Base-by-base conservation (phyloP, 805 yeast species). In the Saccharomycodes ludwigii region DNA sequence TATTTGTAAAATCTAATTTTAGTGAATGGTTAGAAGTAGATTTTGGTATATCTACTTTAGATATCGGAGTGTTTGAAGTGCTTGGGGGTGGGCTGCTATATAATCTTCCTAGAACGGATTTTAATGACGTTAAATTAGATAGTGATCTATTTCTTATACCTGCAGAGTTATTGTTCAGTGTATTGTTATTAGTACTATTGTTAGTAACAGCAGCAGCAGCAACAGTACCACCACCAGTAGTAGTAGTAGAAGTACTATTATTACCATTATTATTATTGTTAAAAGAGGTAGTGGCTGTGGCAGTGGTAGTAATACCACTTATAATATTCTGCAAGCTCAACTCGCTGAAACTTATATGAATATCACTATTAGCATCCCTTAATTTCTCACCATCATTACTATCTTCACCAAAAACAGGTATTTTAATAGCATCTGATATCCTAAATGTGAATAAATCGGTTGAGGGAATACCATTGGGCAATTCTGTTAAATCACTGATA, bases 91-190 rank as follows among this genome's bases (percentile, higher is more conserved):
- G 50, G 13, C 56, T 54, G 6, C 54, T 44, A 22, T 52, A 50
- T 3, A 54, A 42, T 31, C 46, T 48, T n/a, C 50, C 51, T 13
- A 54, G 34, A 9, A 52, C 43, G 24, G 46, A 49, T 29, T 46
- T 47, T 20, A 54, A 36, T 3, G 58, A 52, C 5, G 47, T 11
- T 6, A 25, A 34, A 27, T 52, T 57, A 25, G 52, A 41, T 5
- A 48, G 43, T 14, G 47, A 40, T 31, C 35, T 51, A 21, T 51
- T 40, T 3, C 52, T 50, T 15, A 48, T 51, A 34, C 46, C 46
- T 5, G 56, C 50, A 28, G n/a, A n/a, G n/a, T n/a, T 41, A 47
- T 2, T 42, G 37, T 24, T 48, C 39, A 4, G 34, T 33, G 5
- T 38, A 34, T 23, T 15, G 13, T 27, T 12, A 5, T 7, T 21